Percentiles rank a stretch among this genome's conserved stretches.
Conservation (phyloP, 192 early-diverging fungal genomes). For the Geosiphon pyriformis region DNA sequence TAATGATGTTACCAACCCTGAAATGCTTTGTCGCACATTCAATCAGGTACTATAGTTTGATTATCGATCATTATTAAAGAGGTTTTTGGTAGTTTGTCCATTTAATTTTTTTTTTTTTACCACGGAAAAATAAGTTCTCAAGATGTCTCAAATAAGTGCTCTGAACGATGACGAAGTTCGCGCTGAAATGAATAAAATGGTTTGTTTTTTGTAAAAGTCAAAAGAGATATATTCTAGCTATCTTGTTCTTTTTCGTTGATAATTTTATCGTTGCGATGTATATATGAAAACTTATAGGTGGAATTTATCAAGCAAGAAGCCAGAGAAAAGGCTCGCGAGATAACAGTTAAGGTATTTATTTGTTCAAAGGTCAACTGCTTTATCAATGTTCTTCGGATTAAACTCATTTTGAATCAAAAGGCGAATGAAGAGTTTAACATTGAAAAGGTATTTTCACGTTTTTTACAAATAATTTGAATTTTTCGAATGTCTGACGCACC, state of each 20-base stretch:
- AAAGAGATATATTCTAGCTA: not conserved
- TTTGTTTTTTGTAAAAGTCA: constrained; percentile 26
- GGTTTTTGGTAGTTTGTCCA: too few species aligned
- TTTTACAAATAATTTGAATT: too few species aligned
- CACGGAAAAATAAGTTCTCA: too few species aligned
- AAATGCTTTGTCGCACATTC: too few species aligned
- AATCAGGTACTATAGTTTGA: too few species aligned
- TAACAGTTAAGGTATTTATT: constrained; percentile 88
- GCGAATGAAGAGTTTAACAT: constrained; percentile 99
- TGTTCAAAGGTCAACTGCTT: not conserved
- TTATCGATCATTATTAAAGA: too few species aligned
- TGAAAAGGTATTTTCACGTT: constrained; percentile 67
- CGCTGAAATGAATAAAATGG: constrained; percentile 99
- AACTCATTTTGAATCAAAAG: constrained; percentile 31
- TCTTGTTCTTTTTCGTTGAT: not conserved
- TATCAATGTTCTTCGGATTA: not conserved
- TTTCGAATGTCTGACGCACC: not conserved
- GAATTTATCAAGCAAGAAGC: constrained; percentile 99
- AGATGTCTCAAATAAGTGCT: constrained; percentile 49
- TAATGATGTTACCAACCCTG: too few species aligned
- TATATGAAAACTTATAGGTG: constrained; percentile 46
- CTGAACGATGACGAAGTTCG: constrained; percentile 94
- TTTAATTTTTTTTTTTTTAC: too few species aligned
- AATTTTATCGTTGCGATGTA: not conserved
- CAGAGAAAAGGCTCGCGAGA: constrained; percentile 95